phyloP scores from a whole-genome alignment of 140 eudicot species.

The Eryngium alpinum region DNA sequence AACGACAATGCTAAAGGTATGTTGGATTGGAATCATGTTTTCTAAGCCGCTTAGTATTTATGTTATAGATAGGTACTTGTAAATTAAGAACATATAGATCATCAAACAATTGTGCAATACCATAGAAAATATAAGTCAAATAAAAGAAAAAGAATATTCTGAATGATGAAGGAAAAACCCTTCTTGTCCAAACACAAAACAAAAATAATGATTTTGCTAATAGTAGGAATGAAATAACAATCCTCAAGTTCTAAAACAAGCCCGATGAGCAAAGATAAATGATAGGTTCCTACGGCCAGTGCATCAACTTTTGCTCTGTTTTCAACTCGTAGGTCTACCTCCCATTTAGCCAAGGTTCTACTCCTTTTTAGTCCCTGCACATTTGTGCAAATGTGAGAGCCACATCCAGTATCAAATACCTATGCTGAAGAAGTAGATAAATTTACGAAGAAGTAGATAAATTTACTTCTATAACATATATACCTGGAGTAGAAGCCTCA shows the following conservation, averaged over 20 bases:
- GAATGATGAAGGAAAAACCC: background rate
- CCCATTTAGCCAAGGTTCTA: no score
- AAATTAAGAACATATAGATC: background rate
- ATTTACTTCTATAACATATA: no score
- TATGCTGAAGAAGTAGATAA: no score
- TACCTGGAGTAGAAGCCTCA: no score
- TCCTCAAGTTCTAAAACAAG: background rate
- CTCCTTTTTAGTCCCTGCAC: no score
- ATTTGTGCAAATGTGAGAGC: no score
- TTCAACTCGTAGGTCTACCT: no score
- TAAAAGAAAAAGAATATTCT: no score
- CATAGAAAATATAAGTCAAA: background rate
- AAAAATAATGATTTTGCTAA: background rate
- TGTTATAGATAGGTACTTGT: background rate
- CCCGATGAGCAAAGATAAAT: background rate
- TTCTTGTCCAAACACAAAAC: background rate
- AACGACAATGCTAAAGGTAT: background rate
- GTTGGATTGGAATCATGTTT: background rate
- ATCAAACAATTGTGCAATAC: background rate
- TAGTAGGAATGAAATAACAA: background rate
- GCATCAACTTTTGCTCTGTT: no score
- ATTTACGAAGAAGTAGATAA: no score
- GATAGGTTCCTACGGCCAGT: no score
- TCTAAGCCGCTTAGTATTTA: background rate
- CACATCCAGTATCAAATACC: no score